These are phyloP conservation scores for Amphirosellinia nigrospora DNA, from an alignment of 495 filamentous ascomycete species.

Conservation along the genomic window DNA sequence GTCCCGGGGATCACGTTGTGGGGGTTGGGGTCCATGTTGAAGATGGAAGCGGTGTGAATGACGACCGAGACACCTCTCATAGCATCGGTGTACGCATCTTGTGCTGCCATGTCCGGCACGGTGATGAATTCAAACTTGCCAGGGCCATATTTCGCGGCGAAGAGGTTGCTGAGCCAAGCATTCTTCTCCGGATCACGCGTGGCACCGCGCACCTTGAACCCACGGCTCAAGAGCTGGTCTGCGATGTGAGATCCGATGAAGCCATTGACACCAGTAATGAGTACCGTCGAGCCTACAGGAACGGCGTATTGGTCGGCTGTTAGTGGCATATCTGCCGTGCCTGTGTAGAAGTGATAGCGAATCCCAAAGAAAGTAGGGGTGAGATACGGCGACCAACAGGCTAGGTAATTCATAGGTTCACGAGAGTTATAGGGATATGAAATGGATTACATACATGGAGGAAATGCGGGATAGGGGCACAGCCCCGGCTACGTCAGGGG, in stretches of 20 bases:
- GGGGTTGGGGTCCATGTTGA: conserved; percentile 48
- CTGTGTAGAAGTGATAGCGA: too few relatives aligned
- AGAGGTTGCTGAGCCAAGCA: conserved; percentile 49
- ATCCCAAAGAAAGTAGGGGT: too few relatives aligned
- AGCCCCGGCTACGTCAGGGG: too few relatives aligned
- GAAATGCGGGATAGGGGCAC: too few relatives aligned
- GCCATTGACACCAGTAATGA: conserved; percentile 62
- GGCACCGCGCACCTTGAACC: conserved; percentile 60
- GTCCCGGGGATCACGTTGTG: conserved; percentile 51
- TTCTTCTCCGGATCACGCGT: conserved; percentile 48
- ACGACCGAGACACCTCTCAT: conserved; percentile 49
- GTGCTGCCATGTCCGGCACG: conserved; percentile 47
- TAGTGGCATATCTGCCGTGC: too few relatives aligned
- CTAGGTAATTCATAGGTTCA: too few relatives aligned
- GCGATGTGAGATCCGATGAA: conserved; percentile 59
- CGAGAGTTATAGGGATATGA: too few relatives aligned
- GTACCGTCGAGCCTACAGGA: conserved; percentile 35
- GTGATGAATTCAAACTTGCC: conserved; percentile 46
- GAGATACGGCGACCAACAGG: too few relatives aligned
- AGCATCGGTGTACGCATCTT: conserved; percentile 48
- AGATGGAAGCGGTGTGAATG: conserved; percentile 53
- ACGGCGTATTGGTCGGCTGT: too few relatives aligned
- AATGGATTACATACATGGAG: too few relatives aligned
- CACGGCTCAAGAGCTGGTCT: conserved; percentile 51
- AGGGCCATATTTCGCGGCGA: conserved; percentile 48